phyloP scores from a whole-genome alignment of 345 rosid genomes.

The Salix brachista region DNA sequence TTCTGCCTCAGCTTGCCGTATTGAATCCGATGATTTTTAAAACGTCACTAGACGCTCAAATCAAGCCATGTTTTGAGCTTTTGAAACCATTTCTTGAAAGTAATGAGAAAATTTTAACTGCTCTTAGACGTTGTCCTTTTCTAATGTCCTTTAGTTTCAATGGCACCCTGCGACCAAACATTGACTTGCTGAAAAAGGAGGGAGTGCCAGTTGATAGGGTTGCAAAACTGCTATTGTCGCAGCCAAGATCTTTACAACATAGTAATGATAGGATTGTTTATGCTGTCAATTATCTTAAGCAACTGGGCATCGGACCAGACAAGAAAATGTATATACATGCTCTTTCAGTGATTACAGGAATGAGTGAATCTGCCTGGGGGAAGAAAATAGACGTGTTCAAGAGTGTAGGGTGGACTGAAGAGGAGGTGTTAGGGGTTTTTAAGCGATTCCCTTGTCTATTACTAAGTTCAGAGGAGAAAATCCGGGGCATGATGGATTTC shows the following conservation, averaged over 20 bases:
- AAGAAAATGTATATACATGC: constrained; percentile 16
- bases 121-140: constrained; percentile 16
- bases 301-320: constrained; percentile 13
- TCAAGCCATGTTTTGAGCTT: constrained; percentile 17
- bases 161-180: constrained; percentile 11
- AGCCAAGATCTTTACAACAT: background rate
- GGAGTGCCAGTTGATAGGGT: constrained; percentile 11
- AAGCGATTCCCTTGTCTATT: background rate
- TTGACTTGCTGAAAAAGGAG: constrained; percentile 14
- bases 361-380: constrained; percentile 14
- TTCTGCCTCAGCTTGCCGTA: constrained; percentile 12
- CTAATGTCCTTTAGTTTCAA: constrained; percentile 3
- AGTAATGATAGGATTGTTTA: constrained; percentile 8
- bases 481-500: constrained; percentile 13
- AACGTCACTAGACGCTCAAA: constrained; percentile 7
- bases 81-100: constrained; percentile 7
- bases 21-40: constrained; percentile 6
- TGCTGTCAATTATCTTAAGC: constrained; percentile 9
- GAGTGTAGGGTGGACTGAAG: constrained; percentile 30
- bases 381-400: constrained; percentile 20
- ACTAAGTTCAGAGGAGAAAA: constrained; percentile 16
- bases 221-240: background rate
- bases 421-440: constrained; percentile 19
- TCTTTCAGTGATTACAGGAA: constrained; percentile 1
- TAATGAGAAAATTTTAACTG: constrained; percentile 1